phyloP scores from a whole-genome alignment of 2,329 filamentous ascomycete genomes.

The Colletotrichum aenigma region DNA sequence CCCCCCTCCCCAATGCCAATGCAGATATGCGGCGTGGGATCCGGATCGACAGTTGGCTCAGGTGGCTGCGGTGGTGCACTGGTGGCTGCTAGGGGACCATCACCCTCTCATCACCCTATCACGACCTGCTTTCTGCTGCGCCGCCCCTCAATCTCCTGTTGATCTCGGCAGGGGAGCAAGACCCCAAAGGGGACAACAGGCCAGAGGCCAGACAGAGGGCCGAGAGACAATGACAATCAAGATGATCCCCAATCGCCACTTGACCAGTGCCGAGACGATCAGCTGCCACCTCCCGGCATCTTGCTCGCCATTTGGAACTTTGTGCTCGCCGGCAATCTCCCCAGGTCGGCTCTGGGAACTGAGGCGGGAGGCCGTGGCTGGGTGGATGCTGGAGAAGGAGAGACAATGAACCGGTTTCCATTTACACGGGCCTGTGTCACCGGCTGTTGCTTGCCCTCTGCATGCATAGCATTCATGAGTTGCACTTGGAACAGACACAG shows the following conservation, averaged over 20 bases:
- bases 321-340: not conserved
- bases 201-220: not conserved
- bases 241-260: not conserved
- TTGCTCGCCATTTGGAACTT: not conserved
- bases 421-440: not conserved
- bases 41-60: conserved; percentile 5
- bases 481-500: not conserved
- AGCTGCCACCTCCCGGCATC: not conserved
- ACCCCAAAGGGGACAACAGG: conserved; percentile 4
- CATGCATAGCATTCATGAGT: not conserved
- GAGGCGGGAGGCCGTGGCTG: not conserved
- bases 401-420: not conserved
- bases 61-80: not conserved
- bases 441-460: not conserved
- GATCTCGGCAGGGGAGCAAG: conserved; percentile 3
- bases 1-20: not conserved
- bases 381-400: not conserved
- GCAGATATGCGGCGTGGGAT: not conserved
- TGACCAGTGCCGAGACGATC: conserved; percentile 5
- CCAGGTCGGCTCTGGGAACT: not conserved
- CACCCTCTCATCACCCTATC: conserved; percentile 3
- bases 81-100: not conserved
- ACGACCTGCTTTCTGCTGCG: not conserved
- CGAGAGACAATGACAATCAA: conserved; percentile 6
- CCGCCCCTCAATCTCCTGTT: conserved; percentile 15